Conservation (phyloP, 2,329 filamentous ascomycete genomes). For the Bipolaris oryzae region DNA sequence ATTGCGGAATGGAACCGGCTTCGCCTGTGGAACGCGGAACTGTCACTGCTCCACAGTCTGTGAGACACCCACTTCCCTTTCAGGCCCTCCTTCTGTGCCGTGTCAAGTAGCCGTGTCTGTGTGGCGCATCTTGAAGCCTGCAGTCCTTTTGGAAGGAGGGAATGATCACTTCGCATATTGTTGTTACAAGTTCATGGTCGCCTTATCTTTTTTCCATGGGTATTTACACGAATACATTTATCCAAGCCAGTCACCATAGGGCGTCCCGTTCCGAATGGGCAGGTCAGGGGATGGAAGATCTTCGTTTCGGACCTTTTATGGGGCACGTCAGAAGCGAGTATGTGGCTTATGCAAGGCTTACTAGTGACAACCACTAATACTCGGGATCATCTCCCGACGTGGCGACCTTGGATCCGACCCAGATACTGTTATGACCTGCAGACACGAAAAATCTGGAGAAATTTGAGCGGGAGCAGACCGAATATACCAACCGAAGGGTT, state of each 20-base stretch:
- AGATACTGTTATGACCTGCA: neutral
- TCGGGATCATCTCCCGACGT: constrained; percentile 6
- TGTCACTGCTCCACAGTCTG: neutral
- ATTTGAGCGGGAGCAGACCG: neutral
- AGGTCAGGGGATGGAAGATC: neutral
- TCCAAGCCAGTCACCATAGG: neutral
- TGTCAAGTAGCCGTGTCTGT: neutral
- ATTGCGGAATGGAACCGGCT: neutral
- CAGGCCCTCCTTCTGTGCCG: neutral
- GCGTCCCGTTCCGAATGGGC: neutral
- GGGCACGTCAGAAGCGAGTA: constrained; percentile 5
- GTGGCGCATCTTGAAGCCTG: neutral
- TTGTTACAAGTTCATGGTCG: neutral
- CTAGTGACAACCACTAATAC: constrained; percentile 4
- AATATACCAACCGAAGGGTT: neutral
- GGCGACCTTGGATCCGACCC: constrained; percentile 1
- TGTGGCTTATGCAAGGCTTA: constrained; percentile 10
- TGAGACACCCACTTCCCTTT: neutral
- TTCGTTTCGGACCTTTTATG: constrained; percentile 9
- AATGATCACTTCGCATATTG: neutral
- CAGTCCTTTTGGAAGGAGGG: neutral
- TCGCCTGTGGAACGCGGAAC: neutral
- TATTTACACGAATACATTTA: neutral
- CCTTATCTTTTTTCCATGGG: neutral
- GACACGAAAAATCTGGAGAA: constrained; percentile 2